Conservation (phyloP, 2,329 filamentous ascomycete genomes). For the Coniochaeta sp. region DNA sequence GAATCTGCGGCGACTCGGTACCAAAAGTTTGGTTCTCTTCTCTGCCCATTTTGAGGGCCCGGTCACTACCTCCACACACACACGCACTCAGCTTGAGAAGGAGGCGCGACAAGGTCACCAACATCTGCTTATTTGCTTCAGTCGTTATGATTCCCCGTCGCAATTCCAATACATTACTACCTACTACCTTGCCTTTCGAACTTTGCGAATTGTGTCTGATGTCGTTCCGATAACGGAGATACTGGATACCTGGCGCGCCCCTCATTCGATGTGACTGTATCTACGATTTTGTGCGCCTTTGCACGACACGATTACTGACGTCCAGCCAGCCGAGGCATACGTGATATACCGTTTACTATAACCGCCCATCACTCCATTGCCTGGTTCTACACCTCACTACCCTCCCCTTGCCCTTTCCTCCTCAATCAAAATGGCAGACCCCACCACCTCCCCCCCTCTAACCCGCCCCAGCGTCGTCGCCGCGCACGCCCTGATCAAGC, state of each 20-base stretch:
- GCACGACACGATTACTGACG: too few species aligned
- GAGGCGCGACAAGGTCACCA: not conserved
- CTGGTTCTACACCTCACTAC: too few species aligned
- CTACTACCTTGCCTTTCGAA: too few species aligned
- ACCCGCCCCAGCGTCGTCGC: conserved; percentile 63
- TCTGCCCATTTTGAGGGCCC: not conserved
- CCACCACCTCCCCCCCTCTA: conserved; percentile 53
- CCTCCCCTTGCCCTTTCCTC: too few species aligned
- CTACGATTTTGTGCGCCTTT: not conserved
- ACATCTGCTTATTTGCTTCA: conserved; percentile 4
- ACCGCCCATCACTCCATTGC: too few species aligned
- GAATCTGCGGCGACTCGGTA: conserved; percentile 2
- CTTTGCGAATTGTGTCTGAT: too few species aligned
- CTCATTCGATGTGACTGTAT: conserved; percentile 1
- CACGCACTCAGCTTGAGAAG: not conserved
- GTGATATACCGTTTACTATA: too few species aligned
- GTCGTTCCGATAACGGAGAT: not conserved
- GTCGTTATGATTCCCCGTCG: conserved; percentile 3
- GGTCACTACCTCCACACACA: not conserved
- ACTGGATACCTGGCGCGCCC: not conserved
- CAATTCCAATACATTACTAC: conserved; percentile 1
- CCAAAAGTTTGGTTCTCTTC: not conserved
- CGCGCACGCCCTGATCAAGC: conserved; percentile 67
- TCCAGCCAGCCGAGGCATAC: too few species aligned
- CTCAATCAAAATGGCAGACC: conserved; percentile 44